Evolutionary conservation across 495 filamentous ascomycete species (phyloP).

Genomic region (Penicillium silybi): DNA sequence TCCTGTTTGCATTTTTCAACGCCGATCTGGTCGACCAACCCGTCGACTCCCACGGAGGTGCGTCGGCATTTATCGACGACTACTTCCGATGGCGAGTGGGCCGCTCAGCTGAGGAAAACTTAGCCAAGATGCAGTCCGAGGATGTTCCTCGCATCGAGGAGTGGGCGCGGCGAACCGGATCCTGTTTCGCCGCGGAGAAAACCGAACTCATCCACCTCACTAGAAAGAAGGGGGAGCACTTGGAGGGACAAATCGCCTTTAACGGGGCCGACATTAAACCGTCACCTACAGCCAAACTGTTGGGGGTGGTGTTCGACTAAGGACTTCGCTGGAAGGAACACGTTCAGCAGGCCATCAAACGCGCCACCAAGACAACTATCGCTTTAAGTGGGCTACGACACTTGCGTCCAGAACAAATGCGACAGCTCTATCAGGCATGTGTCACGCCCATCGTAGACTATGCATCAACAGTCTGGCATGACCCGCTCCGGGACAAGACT

Average conservation of each 20-base stretch:
- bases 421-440: conserved; percentile 2
- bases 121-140: conserved; percentile 8
- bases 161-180: conserved; percentile 14
- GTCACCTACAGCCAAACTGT: background rate
- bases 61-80: conserved; percentile 24
- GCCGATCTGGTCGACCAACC: conserved; percentile 22
- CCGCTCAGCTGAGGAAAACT: conserved; percentile 15
- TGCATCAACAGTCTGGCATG: conserved; percentile 5
- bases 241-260: background rate
- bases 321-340: background rate
- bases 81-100: conserved; percentile 20
- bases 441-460: conserved; percentile 4
- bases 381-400: background rate
- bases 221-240: conserved; percentile 7
- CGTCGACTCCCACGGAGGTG: conserved; percentile 13
- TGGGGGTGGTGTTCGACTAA: background rate
- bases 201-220: conserved; percentile 25
- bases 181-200: conserved; percentile 20
- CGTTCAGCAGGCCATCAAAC: background rate
- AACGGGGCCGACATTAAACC: background rate
- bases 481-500: conserved; percentile 4
- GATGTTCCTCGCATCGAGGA: conserved; percentile 14
- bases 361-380: background rate
- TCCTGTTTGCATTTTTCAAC: conserved; percentile 30
- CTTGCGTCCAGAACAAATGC: conserved; percentile 5